Conservation (phyloP, 768 basidiomycete species). For the Epithele typhae region DNA sequence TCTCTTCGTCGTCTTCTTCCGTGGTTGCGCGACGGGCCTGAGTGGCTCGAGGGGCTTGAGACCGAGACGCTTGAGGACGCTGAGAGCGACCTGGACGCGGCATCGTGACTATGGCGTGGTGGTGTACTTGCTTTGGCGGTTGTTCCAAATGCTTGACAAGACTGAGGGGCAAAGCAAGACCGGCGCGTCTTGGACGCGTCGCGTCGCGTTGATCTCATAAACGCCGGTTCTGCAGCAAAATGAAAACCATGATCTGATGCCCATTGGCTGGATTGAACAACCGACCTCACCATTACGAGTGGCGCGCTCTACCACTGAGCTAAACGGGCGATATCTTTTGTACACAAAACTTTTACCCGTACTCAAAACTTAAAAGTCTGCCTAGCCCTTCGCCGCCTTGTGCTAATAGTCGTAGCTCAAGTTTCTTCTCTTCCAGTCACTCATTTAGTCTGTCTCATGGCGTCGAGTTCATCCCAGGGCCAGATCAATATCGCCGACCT, state of each 20-base stretch:
- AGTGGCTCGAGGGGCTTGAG: conserved; percentile 33
- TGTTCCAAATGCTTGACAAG: too few species aligned
- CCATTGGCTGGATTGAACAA: conserved; percentile 16
- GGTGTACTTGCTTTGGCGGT: too few species aligned
- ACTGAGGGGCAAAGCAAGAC: too few species aligned
- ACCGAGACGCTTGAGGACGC: conserved; percentile 35
- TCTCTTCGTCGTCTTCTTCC: conserved; percentile 25
- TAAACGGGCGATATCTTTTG: conserved; percentile 11
- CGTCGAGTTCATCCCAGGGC: too few species aligned
- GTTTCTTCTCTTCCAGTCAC: too few species aligned
- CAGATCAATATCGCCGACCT: conserved; percentile 81
- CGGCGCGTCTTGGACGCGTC: too few species aligned
- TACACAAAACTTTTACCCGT: too few species aligned
- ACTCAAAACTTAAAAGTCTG: too few species aligned
- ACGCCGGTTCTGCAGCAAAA: background rate
- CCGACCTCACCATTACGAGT: conserved; percentile 14
- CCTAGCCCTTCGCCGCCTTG: too few species aligned
- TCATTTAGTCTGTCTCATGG: conserved; percentile 30
- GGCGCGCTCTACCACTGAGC: conserved; percentile 15
- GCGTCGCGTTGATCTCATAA: too few species aligned
- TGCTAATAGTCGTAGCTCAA: too few species aligned
- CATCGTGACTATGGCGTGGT: too few species aligned
- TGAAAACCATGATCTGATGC: background rate
- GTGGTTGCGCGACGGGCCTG: conserved; percentile 21
- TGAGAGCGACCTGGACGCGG: conserved; percentile 36